Base-by-base conservation (phyloP, 495 filamentous ascomycete species). In the Bacidia rubella region DNA sequence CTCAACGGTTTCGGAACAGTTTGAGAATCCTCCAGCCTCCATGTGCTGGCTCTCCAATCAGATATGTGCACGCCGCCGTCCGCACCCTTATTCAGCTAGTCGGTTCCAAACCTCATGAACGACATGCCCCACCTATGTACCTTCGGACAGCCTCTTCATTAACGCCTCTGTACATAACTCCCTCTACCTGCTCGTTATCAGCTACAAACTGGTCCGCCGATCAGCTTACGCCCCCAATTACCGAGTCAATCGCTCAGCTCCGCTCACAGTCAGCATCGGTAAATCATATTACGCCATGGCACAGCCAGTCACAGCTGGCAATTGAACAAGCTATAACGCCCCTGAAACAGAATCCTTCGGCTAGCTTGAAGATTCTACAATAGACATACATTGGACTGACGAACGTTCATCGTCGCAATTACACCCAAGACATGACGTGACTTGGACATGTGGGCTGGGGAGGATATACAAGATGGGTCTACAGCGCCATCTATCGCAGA, bases 391-490 rank as follows among this genome's bases (percentile, higher is more conserved):
- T 35, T 35, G n/a, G 29, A 35, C 29, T 35, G 29, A 7, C 29
- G 7, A 35, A 15, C 15, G 29, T 5, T 35, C 29, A 5, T 5
- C 29, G 29, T 15, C 29, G 29, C 7, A 35, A 15, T 15, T 35
- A 7, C 29, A 35, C 29, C 15, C 29, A 35, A 35, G 15, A 35
- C 15, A 35, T 35, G 29, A 35, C 7, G 29, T 35, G 29, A 35
- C 15, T 35, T 44, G 41, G 56, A 54, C 32, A 26, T 52, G 49
- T 58, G 56, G 56, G 47, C 42, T 12, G 52, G 48, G 22, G 56
- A 58, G 39, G 52, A 55, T 24, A 26, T 20, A 40, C 56, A 51
- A 10, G 47, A 49, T 35, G 52, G 35, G 10, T 54, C 52, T 41
- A 24, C 51, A 11, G 29, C 39, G 2, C 44, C 52, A 3, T 51